Base-by-base conservation (phyloP, 768 basidiomycete genomes). In the Multifurca ochricompacta region DNA sequence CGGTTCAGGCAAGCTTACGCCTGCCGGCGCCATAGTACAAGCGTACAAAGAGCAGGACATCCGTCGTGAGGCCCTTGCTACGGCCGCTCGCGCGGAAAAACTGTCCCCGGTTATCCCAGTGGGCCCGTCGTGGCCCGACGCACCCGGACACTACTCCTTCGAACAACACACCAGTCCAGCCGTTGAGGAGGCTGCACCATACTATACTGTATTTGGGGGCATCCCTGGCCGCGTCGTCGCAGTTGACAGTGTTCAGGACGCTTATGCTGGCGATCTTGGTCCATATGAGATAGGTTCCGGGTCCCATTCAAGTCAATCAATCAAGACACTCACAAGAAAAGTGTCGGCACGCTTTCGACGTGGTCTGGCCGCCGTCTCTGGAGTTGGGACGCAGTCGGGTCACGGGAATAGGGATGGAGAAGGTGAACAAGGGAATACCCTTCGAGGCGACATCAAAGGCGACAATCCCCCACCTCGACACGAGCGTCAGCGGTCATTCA, bases 31-130 rank as follows among this genome's bases (percentile, higher is more conserved):
- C 7, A 59, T 61, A 19, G 58, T 43, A 13, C 60, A 50, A 27
- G 60, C 60, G 9, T 61, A 61, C 34, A 59, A 56, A 21, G 60
- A 59, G 21, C 58, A 61, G 39, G 53, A 53, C 48, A 39, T 31
- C 1, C 60, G 58, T 10, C 60, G 60, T 11, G 60, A 59, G 44
- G 41, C 42, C 13, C 48, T 61, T 30, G 58, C 58, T 10, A 43
- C 54, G n/a, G 35, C 54, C 7, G 58, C 58, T 8, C 47, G 35
- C 10, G 23, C 36, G 3, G 58, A 56, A 10, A 48, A 46, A 6
- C 18, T 40, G 23, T 42, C 27, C n/a, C 44, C 50, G 11, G 11
- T 18, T 36, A 37, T 52, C 30, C 32, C 52, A 30, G 8, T 21
- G 30, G 30, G 14, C 30, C 25, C 28, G 27, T 18, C 35, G 7